phyloP scores from a whole-genome alignment of 495 filamentous ascomycete species.

The Neurospora hispaniola region DNA sequence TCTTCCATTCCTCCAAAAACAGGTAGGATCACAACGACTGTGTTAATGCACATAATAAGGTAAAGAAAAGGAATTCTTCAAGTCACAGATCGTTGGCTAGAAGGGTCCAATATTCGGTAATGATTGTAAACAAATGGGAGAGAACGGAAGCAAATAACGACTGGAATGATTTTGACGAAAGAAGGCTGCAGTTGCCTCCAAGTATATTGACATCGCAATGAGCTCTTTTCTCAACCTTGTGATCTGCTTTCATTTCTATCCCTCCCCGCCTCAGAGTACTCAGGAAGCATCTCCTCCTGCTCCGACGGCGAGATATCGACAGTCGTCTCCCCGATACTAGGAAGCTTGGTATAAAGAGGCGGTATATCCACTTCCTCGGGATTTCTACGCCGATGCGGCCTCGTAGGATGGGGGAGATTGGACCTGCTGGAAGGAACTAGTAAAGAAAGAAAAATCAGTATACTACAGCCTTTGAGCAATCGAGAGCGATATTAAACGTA shows the following conservation, averaged over 20 bases:
- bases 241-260: not conserved
- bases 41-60: not conserved
- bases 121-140: too few relatives aligned
- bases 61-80: too few relatives aligned
- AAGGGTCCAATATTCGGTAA: too few relatives aligned
- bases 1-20: too few relatives aligned
- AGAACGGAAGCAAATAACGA: too few relatives aligned
- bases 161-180: too few relatives aligned
- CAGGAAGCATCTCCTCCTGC: not conserved
- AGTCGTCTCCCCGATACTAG: not conserved
- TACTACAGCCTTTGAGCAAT: not conserved
- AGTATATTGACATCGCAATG: too few relatives aligned
- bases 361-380: not conserved
- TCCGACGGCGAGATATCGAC: not conserved
- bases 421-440: not conserved
- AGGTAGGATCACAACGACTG: too few relatives aligned
- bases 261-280: not conserved
- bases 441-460: not conserved
- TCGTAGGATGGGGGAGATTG: not conserved
- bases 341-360: not conserved
- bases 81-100: too few relatives aligned
- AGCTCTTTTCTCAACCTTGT: too few relatives aligned
- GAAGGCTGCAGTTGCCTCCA: too few relatives aligned
- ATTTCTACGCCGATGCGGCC: not conserved
- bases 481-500: not conserved